Evolutionary conservation across 2,329 filamentous ascomycete genomes (phyloP).

Genomic region (Neophaeococcomyces mojaviensis): DNA sequence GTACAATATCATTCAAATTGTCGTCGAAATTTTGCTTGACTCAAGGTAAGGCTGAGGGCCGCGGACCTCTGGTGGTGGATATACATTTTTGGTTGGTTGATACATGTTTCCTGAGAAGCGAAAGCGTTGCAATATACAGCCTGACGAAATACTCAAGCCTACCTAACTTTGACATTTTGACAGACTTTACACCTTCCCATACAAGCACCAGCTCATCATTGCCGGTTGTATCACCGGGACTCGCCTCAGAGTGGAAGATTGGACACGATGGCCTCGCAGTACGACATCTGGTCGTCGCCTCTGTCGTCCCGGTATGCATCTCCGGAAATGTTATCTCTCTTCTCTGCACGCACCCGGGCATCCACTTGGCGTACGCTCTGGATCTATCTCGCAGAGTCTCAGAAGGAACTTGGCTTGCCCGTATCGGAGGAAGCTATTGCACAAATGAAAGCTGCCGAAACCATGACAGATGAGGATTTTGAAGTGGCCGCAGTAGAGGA

Average conservation of each 20-base stretch:
- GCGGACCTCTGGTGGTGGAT: too few relatives aligned
- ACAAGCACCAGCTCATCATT: too few relatives aligned
- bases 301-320: constrained; percentile 67
- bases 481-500: constrained; percentile 68
- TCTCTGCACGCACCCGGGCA: constrained; percentile 66
- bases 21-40: too few relatives aligned
- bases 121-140: too few relatives aligned
- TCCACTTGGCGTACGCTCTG: constrained; percentile 79
- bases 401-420: constrained; percentile 70
- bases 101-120: too few relatives aligned
- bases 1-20: too few relatives aligned
- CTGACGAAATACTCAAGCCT: too few relatives aligned
- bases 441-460: constrained; percentile 66
- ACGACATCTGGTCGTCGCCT: constrained; percentile 59
- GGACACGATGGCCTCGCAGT: constrained; percentile 30
- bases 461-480: constrained; percentile 72
- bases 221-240: too few relatives aligned
- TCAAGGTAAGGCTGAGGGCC: too few relatives aligned
- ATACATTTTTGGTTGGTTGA: too few relatives aligned
- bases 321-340: constrained; percentile 68
- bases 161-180: too few relatives aligned
- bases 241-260: not conserved
- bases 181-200: too few relatives aligned
- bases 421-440: constrained; percentile 69
- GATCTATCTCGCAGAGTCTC: constrained; percentile 73